Conservation (phyloP, 2,329 filamentous ascomycete species). For the Colletotrichum sp. region DNA sequence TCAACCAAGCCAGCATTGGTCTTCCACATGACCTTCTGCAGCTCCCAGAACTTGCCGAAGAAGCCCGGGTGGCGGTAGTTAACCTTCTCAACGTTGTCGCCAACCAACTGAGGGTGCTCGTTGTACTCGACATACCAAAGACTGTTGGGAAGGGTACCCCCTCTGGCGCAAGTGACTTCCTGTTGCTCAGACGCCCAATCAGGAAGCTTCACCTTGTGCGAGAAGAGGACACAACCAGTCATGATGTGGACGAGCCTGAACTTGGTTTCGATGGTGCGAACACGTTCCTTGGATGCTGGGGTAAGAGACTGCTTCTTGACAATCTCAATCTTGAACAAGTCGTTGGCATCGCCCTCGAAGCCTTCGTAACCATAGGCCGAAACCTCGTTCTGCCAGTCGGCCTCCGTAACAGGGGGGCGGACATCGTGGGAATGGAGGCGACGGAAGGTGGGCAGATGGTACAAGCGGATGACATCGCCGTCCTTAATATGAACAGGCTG, state of each 20-base stretch:
- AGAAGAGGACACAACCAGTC: slow-evolving; percentile 96
- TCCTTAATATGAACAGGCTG: slow-evolving; percentile 76
- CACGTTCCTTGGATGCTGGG: slow-evolving; percentile 76
- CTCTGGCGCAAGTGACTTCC: slow-evolving; percentile 95
- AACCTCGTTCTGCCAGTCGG: slow-evolving; percentile 94
- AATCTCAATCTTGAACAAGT: slow-evolving; percentile 94
- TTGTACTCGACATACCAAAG: slow-evolving; percentile 97
- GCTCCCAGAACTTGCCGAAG: slow-evolving; percentile 96
- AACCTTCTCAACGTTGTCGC: slow-evolving; percentile 82
- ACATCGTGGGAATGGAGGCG: slow-evolving; percentile 97
- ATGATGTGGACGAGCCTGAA: slow-evolving; percentile 95
- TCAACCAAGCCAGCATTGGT: slow-evolving; percentile 97
- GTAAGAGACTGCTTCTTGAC: slow-evolving; percentile 86
- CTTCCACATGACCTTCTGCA: slow-evolving; percentile 98
- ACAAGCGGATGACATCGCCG: slow-evolving; percentile 81
- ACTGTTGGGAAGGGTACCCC: slow-evolving; percentile 92
- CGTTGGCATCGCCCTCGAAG: slow-evolving; percentile 96
- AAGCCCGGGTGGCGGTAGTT: slow-evolving; percentile 96
- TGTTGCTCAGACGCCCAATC: slow-evolving; percentile 99
- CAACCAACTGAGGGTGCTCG: slow-evolving; percentile 74
- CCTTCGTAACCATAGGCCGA: slow-evolving; percentile 98
- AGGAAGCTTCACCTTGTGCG: slow-evolving; percentile 98
- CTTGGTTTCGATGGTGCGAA: slow-evolving; percentile 95
- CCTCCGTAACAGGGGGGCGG: slow-evolving; percentile 83
- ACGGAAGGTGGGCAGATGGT: slow-evolving; percentile 82